Evolutionary conservation across 208 protist species (phyloP), one percentile per base, ranked within the genome.

Genomic region (Herpetomonas samuelpessoai): DNA sequence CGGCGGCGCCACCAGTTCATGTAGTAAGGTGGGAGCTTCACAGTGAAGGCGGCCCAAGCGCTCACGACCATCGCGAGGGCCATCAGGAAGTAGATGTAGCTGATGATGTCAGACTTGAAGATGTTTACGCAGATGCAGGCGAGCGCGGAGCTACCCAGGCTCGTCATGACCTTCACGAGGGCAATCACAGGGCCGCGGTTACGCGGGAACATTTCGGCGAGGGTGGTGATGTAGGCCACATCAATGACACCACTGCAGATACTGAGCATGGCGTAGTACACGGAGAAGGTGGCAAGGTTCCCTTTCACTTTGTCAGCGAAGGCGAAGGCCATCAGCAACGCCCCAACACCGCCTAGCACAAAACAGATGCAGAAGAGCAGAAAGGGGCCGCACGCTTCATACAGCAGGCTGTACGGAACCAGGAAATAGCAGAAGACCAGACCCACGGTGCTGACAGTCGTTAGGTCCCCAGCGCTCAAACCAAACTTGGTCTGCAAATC

Each of bases 41-140:
- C 31, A 22, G 75, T 48, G 39, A 86, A 59, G 29, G 53, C 52
- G 24, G 62, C 62, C 12, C 57, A 28, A 45, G 74, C 12, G 19
- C 68, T 45, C 14, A 81, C 79, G 4, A 59, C 62, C 31, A 81
- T 62, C 10, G 50, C 55, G 27, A 84, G 71, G 46, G 62, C 74
- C 79, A 86, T 85, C 48, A 89, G 64, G 46, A 83, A 83, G 71
- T 81, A 89, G 57, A 89, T 76, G 55, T 80, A 89, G 47, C 79
- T 71, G 35, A 67, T 79, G 65, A 83, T 74, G 56, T 81, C 71
- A 25, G 51, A 49, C 24, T 35, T 62, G 47, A 89, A 86, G 54
- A 89, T 63, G 54, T 81, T 74, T 2, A 60, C 54, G 46, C 66
- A 85, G 47, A 89, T 70, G 48, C 75, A 75, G 28, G 82, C 62